Evolutionary conservation across 805 yeast species (phyloP).

Genomic region (Hyphopichia homilentoma): DNA sequence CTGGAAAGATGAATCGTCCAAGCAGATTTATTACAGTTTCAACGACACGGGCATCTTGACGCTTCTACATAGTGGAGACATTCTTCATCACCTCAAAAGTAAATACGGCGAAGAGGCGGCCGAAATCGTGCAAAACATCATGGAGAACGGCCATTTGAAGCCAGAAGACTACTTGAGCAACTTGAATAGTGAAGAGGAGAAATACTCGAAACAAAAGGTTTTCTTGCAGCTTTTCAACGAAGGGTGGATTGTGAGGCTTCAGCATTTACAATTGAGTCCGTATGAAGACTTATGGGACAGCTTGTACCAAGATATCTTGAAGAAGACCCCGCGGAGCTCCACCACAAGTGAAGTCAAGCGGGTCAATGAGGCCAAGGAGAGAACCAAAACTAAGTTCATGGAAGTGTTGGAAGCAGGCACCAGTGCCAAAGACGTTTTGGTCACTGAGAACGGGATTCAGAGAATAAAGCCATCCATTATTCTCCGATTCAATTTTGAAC

Average conservation of each 20-base stretch:
- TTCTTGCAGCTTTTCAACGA: constrained; percentile 27
- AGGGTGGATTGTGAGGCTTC: constrained; percentile 35
- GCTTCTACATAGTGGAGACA: constrained; percentile 74
- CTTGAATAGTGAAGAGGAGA: constrained; percentile 16
- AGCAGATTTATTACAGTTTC: constrained; percentile 48
- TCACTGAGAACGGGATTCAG: constrained; percentile 30
- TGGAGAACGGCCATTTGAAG: constrained; percentile 66
- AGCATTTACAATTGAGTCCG: constrained; percentile 29
- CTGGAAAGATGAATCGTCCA: constrained; percentile 45
- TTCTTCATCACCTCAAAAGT: constrained; percentile 52
- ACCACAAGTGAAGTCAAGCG: constrained; percentile 39
- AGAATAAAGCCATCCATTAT: constrained; percentile 49
- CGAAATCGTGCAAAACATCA: constrained; percentile 62
- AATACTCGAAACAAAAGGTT: constrained; percentile 18
- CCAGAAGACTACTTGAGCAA: constrained; percentile 42
- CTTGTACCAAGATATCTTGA: constrained; percentile 32
- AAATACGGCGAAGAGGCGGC: constrained; percentile 45
- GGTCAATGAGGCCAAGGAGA: constrained; percentile 57
- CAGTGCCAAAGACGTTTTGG: constrained; percentile 20
- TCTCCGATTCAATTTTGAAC: constrained; percentile 57
- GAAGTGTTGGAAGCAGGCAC: constrained; percentile 31
- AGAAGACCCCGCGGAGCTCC: constrained; percentile 31
- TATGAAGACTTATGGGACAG: constrained; percentile 36
- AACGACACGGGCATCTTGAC: constrained; percentile 61
- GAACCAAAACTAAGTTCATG: constrained; percentile 37